Evolutionary conservation across 192 early-diverging fungal genomes (phyloP).

Genomic region (Coemansia umbellata): DNA sequence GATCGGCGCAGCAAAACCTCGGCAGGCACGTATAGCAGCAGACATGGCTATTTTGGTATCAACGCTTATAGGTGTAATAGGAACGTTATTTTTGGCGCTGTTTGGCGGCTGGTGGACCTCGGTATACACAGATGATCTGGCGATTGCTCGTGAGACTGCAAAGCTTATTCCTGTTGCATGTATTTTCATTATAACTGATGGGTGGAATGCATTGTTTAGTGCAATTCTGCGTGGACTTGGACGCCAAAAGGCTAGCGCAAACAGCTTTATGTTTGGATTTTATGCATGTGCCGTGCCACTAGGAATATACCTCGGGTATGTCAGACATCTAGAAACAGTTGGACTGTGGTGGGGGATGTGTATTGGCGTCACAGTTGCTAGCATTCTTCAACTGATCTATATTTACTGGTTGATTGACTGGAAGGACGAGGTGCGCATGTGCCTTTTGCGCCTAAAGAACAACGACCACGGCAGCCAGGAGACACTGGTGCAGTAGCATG

Average conservation of each 20-base stretch:
- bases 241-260: conserved; percentile 43
- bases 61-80: conserved; percentile 42
- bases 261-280: conserved; percentile 44
- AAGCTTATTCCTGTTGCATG: conserved; percentile 70
- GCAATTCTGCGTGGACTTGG: conserved; percentile 52
- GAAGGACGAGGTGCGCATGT: conserved; percentile 19
- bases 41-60: conserved; percentile 52
- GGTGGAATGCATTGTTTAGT: conserved; percentile 53
- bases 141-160: conserved; percentile 65
- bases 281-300: conserved; percentile 48
- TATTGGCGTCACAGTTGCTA: conserved; percentile 8
- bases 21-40: conserved; percentile 58
- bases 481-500: not conserved
- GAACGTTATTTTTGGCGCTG: conserved; percentile 4
- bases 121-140: conserved; percentile 60
- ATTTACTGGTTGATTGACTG: conserved; percentile 24
- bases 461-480: not conserved
- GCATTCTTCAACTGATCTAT: conserved; percentile 12
- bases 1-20: conserved; percentile 57
- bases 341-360: conserved; percentile 35
- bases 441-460: conserved; percentile 9
- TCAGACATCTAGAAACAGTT: conserved; percentile 6
- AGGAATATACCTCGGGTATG: conserved; percentile 41
- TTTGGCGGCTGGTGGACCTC: conserved; percentile 25
- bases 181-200: conserved; percentile 57